Percentiles rank a stretch among this genome's conserved stretches.
These are phyloP conservation scores for Cyberlindnera suaveolens DNA, from an alignment of 805 yeast genomes.

Conservation along the genomic window DNA sequence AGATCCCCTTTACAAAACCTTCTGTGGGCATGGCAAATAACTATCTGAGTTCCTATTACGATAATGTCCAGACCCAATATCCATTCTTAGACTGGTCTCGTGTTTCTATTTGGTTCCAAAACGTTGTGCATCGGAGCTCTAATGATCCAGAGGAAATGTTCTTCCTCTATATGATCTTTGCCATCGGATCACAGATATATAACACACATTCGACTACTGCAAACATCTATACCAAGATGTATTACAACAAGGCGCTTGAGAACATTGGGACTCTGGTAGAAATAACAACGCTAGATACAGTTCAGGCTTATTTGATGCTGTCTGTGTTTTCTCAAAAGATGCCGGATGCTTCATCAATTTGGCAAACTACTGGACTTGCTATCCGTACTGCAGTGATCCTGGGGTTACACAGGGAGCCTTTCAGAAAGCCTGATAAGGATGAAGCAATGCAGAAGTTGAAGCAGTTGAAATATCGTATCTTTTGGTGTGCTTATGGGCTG, in stretches of 20 bases:
- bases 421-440: conserved; percentile 1
- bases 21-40: conserved; percentile 9
- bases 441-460: background rate
- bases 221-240: conserved; percentile 20
- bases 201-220: conserved; percentile 1
- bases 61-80: conserved; percentile 29
- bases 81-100: conserved; percentile 29
- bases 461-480: conserved; percentile 25
- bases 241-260: conserved; percentile 28
- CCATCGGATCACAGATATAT: conserved; percentile 25
- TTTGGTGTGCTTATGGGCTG: conserved; percentile 32
- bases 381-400: conserved; percentile 27
- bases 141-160: conserved; percentile 16
- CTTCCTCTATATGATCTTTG: conserved; percentile 28
- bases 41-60: conserved; percentile 20
- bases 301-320: conserved; percentile 28
- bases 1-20: conserved; percentile 20
- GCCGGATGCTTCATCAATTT: conserved; percentile 29
- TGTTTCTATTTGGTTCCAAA: conserved; percentile 10
- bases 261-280: conserved; percentile 20
- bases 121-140: conserved; percentile 15
- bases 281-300: conserved; percentile 21
- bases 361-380: conserved; percentile 29
- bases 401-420: conserved; percentile 28
- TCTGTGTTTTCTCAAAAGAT: conserved; percentile 29